These are phyloP conservation scores for Pseudocercospora crystallina DNA, from an alignment of 2,329 filamentous ascomycete species.

Conservation along the genomic window DNA sequence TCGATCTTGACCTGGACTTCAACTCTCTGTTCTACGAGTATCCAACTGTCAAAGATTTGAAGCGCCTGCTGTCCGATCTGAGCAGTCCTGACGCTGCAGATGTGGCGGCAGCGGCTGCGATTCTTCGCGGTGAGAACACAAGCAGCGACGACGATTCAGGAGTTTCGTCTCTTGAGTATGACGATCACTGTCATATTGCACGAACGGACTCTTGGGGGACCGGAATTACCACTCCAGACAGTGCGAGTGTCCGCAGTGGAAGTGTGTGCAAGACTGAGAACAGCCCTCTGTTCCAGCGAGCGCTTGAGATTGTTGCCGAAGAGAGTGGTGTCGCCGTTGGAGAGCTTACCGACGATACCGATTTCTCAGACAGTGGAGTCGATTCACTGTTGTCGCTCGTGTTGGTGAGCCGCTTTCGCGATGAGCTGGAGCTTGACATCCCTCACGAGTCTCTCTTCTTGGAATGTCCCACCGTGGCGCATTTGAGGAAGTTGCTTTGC, in stretches of 20 bases:
- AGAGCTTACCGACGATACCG: slow-evolving; percentile 25
- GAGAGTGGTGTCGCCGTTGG: slow-evolving; percentile 29
- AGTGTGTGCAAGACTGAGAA: neutral
- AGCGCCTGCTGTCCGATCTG: too few relatives aligned
- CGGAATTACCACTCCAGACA: too few relatives aligned
- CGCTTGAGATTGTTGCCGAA: slow-evolving; percentile 31
- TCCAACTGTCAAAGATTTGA: slow-evolving; percentile 23
- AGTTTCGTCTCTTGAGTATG: too few relatives aligned
- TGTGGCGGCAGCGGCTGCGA: too few relatives aligned
- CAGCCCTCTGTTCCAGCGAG: neutral
- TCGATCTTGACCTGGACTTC: slow-evolving; percentile 20
- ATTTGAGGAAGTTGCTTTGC: neutral
- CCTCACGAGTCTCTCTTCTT: slow-evolving; percentile 24
- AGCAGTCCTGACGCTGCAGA: too few relatives aligned
- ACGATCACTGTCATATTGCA: too few relatives aligned
- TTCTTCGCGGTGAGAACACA: too few relatives aligned
- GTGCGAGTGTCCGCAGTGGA: too few relatives aligned
- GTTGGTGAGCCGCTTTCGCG: slow-evolving; percentile 36
- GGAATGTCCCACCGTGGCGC: slow-evolving; percentile 23
- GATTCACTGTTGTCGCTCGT: slow-evolving; percentile 41
- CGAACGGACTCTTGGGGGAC: too few relatives aligned
- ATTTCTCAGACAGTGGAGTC: slow-evolving; percentile 36
- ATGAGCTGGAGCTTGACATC: slow-evolving; percentile 34
- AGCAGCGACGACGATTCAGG: too few relatives aligned
- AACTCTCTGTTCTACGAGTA: slow-evolving; percentile 33